phyloP scores from a whole-genome alignment of 805 yeast species.

The Citeromyces matritensis region DNA sequence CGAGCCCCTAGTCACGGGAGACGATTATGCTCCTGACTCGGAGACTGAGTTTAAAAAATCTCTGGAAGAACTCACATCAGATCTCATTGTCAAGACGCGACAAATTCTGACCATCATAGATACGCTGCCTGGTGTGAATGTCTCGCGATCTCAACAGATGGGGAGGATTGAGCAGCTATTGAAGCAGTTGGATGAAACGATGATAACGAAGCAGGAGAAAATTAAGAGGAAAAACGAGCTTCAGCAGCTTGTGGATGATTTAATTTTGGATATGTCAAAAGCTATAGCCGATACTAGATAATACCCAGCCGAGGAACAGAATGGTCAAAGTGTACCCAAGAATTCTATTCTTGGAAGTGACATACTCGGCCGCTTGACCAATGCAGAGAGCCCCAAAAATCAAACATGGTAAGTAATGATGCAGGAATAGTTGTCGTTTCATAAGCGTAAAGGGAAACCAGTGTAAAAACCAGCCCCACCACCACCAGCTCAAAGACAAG shows the following conservation, averaged over 20 bases:
- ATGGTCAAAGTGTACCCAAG: not conserved
- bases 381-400: constrained; percentile 42
- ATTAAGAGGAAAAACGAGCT: constrained; percentile 51
- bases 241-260: constrained; percentile 42
- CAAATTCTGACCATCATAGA: constrained; percentile 80
- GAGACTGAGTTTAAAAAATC: constrained; percentile 24
- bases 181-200: constrained; percentile 42
- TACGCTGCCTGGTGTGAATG: constrained; percentile 87
- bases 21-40: constrained; percentile 31
- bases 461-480: constrained; percentile 56
- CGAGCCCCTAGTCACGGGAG: constrained; percentile 49
- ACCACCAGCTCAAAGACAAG: constrained; percentile 15
- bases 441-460: constrained; percentile 67
- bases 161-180: constrained; percentile 46
- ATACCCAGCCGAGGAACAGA: constrained; percentile 1
- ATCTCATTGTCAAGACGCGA: constrained; percentile 70
- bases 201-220: constrained; percentile 38
- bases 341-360: constrained; percentile 4
- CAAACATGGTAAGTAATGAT: constrained; percentile 86
- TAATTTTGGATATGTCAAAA: constrained; percentile 44
- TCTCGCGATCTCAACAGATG: constrained; percentile 62
- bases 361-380: constrained; percentile 21
- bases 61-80: constrained; percentile 67
- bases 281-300: constrained; percentile 33
- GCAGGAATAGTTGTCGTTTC: constrained; percentile 89